Evolutionary conservation across 805 yeast species (phyloP).

Genomic region (Kazachstania taianensis): DNA sequence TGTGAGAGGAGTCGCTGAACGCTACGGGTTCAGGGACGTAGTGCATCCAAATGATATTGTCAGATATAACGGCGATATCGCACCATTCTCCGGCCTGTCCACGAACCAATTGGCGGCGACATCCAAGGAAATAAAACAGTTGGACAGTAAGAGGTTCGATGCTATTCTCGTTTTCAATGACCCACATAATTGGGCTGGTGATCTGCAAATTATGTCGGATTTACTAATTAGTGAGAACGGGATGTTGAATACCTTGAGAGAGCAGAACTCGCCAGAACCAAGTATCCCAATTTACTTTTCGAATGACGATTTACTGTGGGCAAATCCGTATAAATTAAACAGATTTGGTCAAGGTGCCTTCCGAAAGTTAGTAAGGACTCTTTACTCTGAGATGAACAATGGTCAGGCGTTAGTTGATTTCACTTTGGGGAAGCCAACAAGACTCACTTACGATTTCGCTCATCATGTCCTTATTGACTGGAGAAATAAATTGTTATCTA

Average conservation of each 20-base stretch:
- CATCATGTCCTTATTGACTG: conserved; percentile 53
- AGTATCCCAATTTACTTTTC: conserved; percentile 67
- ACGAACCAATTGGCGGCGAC: conserved; percentile 35
- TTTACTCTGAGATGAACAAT: conserved; percentile 46
- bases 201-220: conserved; percentile 68
- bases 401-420: conserved; percentile 41
- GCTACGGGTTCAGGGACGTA: conserved; percentile 71
- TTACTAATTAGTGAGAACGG: conserved; percentile 57
- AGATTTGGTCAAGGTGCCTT: conserved; percentile 91
- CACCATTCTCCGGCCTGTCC: conserved; percentile 75
- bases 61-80: conserved; percentile 42
- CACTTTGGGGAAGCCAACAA: conserved; percentile 74
- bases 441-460: conserved; percentile 74
- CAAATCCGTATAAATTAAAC: conserved; percentile 67
- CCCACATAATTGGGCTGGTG: conserved; percentile 82
- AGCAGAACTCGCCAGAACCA: conserved; percentile 32
- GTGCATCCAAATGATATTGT: conserved; percentile 66
- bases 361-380: conserved; percentile 47
- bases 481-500: conserved; percentile 31
- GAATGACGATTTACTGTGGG: conserved; percentile 80
- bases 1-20: conserved; percentile 61
- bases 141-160: conserved; percentile 41
- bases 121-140: conserved; percentile 23
- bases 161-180: conserved; percentile 80
- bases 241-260: conserved; percentile 48